Evolutionary conservation across 257 asterid genomes (phyloP).

Genomic region (Nicotiana sylvestris): DNA sequence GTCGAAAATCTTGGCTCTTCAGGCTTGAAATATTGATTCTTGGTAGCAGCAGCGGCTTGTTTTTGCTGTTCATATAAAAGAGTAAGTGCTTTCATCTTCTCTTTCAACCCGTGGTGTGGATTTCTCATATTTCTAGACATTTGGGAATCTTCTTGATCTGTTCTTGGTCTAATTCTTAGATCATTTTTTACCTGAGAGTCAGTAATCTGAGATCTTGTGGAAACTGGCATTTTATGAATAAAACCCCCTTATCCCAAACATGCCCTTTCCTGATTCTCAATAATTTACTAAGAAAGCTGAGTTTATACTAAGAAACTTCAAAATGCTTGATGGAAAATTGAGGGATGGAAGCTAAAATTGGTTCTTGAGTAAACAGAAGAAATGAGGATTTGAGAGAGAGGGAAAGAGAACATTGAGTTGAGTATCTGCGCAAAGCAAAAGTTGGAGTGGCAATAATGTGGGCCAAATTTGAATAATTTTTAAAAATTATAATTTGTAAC

Average conservation of each 20-base stretch:
- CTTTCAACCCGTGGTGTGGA: constrained; percentile 60
- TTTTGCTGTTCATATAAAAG: constrained; percentile 60
- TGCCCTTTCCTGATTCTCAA: constrained; percentile 18
- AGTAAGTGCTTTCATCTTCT: constrained; percentile 56
- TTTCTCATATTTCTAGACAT: constrained; percentile 29
- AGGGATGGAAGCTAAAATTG: neutral
- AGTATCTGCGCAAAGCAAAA: constrained; percentile 14
- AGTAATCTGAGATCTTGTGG: constrained; percentile 37
- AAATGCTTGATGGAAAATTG: constrained; percentile 13
- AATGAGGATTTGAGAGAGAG: constrained; percentile 1
- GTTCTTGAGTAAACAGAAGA: constrained; percentile 16
- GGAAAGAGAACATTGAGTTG: neutral
- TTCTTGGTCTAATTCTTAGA: constrained; percentile 10
- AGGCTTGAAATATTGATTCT: constrained; percentile 25
- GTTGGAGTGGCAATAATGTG: constrained; percentile 3
- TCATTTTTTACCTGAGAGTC: constrained; percentile 20
- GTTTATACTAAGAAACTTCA: constrained; percentile 9
- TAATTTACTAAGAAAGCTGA: neutral
- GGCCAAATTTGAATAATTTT: constrained; percentile 13
- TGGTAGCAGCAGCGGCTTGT: constrained; percentile 24
- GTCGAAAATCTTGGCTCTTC: constrained; percentile 37
- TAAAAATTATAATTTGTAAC: constrained; percentile 21
- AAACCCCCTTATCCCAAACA: constrained; percentile 7
- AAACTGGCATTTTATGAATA: constrained; percentile 37
- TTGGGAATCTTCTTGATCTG: constrained; percentile 27